These are phyloP conservation scores for Jatropha multifida DNA, from an alignment of 441 rosid species.

Conservation along the genomic window DNA sequence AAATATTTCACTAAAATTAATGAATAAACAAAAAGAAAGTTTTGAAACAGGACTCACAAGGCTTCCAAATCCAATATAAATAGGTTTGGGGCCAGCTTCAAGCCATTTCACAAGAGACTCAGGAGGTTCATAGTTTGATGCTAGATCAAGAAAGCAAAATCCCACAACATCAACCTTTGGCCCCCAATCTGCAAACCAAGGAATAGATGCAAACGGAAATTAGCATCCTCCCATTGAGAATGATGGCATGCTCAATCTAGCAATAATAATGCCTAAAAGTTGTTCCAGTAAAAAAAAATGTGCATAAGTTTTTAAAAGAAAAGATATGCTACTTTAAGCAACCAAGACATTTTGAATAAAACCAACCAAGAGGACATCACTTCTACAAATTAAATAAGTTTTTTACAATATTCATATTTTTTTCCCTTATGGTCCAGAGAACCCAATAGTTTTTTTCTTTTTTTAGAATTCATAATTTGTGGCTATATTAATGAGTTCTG, in stretches of 20 bases:
- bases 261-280: neutral
- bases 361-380: neutral
- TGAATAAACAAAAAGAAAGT: neutral
- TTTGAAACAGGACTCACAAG: slow-evolving; percentile 63
- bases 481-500: neutral
- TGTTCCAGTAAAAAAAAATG: neutral
- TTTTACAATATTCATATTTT: neutral
- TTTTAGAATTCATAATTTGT: neutral
- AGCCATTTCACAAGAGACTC: slow-evolving; percentile 84
- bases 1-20: neutral
- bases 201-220: slow-evolving; percentile 17
- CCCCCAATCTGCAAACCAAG: slow-evolving; percentile 86
- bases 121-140: slow-evolving; percentile 96
- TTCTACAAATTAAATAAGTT: neutral
- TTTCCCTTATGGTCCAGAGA: neutral
- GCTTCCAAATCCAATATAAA: slow-evolving; percentile 97
- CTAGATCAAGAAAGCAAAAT: slow-evolving; percentile 98
- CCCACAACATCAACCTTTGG: slow-evolving; percentile 95
- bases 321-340: neutral
- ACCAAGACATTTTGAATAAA: neutral
- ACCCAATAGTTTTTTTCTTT: neutral
- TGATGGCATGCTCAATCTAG: slow-evolving; percentile 3
- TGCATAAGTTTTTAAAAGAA: neutral
- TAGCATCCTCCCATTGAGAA: slow-evolving; percentile 22
- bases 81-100: slow-evolving; percentile 84